phyloP scores from a whole-genome alignment of 2,329 filamentous ascomycete genomes.

The Phaeosphaeria sp. region DNA sequence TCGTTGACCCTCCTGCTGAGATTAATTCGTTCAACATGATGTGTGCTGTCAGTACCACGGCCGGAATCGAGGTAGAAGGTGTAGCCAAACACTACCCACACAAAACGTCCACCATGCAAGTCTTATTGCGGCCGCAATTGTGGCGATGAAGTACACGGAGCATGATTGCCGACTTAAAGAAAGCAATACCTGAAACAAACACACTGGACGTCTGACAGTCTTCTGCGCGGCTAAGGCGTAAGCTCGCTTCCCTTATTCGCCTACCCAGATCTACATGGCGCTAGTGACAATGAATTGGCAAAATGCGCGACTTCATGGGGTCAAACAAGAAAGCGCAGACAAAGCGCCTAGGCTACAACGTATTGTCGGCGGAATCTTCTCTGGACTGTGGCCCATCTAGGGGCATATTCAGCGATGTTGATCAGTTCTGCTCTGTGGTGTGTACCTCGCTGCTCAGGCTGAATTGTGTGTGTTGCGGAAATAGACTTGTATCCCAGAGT shows the following conservation, averaged over 20 bases:
- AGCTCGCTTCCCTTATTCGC: slow-evolving; percentile 9
- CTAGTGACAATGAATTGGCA: slow-evolving; percentile 11
- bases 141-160: slow-evolving; percentile 12
- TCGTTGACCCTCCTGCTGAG: not conserved
- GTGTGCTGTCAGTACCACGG: not conserved
- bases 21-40: not conserved
- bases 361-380: not conserved
- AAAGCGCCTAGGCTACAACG: not conserved
- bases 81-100: not conserved
- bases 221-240: slow-evolving; percentile 14
- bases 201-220: slow-evolving; percentile 3
- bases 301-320: not conserved
- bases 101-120: not conserved
- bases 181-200: slow-evolving; percentile 10
- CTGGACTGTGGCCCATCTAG: not conserved
- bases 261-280: not conserved
- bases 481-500: not conserved
- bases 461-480: not conserved
- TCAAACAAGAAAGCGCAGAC: not conserved
- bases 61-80: not conserved
- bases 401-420: not conserved
- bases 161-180: slow-evolving; percentile 5
- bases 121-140: not conserved
- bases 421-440: too few species aligned
- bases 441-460: not conserved